Evolutionary conservation across 257 asterid species (phyloP), one percentile per base, ranked within the genome.

Genomic region (Lithospermum erythrorhizon): DNA sequence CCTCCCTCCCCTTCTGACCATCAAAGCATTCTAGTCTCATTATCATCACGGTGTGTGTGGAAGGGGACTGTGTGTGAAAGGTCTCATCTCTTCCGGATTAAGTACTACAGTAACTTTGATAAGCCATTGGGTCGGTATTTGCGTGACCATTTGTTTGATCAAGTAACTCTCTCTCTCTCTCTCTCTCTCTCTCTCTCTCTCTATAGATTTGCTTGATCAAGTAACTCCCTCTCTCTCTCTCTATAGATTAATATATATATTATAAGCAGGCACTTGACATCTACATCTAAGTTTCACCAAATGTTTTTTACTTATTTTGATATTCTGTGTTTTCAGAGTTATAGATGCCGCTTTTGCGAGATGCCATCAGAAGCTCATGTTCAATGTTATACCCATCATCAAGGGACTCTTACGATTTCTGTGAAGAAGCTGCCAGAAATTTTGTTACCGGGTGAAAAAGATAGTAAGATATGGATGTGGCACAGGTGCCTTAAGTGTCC

Each of bases 381-480:
- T 53, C 94, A 86, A 62, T 91, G 98, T 74, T 91, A 91, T 73
- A 91, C 96, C 56, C 98, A 91, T 65, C 86, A 80, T 63, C 98
- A 91, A 78, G 98, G 96, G 32, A 78, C 95, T 60, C 95, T 91
- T 51, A 91, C 98, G 16, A 91, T 91, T 61, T 86, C 95, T 32
- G 98, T 91, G 32, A 91, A 91, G 78, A 91, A 84, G 76, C 74
- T 91, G 23, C 83, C 91, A 6, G 95, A 88, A 72, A 60, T 86
- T 58, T 72, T 82, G 61, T 78, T 91, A 67, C 87, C 90, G 7
- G 96, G 98, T 53, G 91, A 81, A 71, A 78, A 65, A 60, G 98
- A 84, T 41, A 96, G 98, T 61, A 91, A 84, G 76, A 91, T 91
- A 69, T 91, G 96, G 98, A 91, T 91, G 98, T 91, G 98, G 98